Evolutionary conservation across 441 rosid genomes (phyloP).

Genomic region (Erysimum pusillum): DNA sequence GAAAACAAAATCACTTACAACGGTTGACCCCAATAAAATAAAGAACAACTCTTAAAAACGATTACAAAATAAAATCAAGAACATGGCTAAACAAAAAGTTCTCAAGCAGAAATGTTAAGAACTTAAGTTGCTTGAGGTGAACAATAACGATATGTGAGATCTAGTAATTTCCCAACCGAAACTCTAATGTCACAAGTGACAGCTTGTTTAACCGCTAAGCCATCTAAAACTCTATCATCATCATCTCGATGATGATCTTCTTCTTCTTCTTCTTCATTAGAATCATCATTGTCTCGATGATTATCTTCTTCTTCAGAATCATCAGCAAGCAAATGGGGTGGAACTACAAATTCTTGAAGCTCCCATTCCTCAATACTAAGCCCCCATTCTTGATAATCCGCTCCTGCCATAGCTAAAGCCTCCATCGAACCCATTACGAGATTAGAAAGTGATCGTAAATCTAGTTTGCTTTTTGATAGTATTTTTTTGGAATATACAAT

Average conservation of each 20-base stretch:
- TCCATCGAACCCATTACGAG: conserved; percentile 49
- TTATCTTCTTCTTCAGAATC: conserved; percentile 16
- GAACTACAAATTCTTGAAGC: conserved; percentile 34
- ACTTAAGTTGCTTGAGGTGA: conserved; percentile 34
- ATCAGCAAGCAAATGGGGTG: conserved; percentile 48
- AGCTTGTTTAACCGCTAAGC: neutral
- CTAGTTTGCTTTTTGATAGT: conserved; percentile 16
- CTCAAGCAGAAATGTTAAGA: conserved; percentile 31
- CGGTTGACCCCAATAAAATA: neutral
- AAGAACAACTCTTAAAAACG: neutral
- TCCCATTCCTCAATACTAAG: conserved; percentile 47
- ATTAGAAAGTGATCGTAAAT: conserved; percentile 4
- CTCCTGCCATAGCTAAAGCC: conserved; percentile 62
- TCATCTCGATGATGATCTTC: neutral
- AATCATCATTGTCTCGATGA: neutral
- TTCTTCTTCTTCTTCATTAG: neutral
- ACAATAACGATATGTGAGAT: conserved; percentile 18
- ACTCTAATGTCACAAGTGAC: conserved; percentile 30
- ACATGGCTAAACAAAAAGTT: conserved; percentile 29
- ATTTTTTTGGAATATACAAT: conserved; percentile 10
- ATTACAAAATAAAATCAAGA: conserved; percentile 27
- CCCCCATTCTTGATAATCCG: conserved; percentile 47
- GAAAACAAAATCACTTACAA: neutral
- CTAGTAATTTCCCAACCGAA: conserved; percentile 14
- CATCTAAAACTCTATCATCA: conserved; percentile 20